These are phyloP conservation scores for Aspergillus saccharolyticus DNA, from an alignment of 495 filamentous ascomycete species.

Conservation along the genomic window DNA sequence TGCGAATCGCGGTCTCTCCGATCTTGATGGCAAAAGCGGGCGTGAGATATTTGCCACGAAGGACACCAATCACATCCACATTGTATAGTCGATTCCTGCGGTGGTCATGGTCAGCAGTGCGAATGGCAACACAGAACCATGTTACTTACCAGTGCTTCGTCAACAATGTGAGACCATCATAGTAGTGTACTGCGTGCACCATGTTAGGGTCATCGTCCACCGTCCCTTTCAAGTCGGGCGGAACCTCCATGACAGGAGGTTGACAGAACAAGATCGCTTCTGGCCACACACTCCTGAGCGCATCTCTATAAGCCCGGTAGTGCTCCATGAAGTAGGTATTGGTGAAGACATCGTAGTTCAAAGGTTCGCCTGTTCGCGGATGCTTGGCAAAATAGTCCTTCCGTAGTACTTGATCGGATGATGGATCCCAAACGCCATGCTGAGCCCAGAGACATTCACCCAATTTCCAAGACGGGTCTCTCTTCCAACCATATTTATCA, in stretches of 20 bases:
- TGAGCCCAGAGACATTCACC: constrained; percentile 96
- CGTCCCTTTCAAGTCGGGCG: constrained; percentile 81
- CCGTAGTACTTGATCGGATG: constrained; percentile 65
- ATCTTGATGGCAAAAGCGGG: constrained; percentile 89
- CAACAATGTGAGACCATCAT: constrained; percentile 93
- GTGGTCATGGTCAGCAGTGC: constrained; percentile 13
- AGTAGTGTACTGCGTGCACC: constrained; percentile 92
- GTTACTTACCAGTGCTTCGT: constrained; percentile 82
- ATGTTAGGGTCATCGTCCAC: constrained; percentile 82
- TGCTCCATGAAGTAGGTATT: constrained; percentile 85
- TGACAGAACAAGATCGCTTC: constrained; percentile 86
- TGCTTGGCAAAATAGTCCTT: constrained; percentile 86
- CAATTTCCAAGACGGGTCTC: constrained; percentile 82
- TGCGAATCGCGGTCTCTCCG: constrained; percentile 91
- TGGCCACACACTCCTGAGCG: constrained; percentile 69
- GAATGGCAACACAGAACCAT: neutral
- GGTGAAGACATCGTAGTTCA: constrained; percentile 81
- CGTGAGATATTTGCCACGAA: constrained; percentile 80
- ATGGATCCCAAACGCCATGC: constrained; percentile 90
- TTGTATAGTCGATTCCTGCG: constrained; percentile 86
- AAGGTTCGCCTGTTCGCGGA: constrained; percentile 59
- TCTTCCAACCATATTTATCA: constrained; percentile 80
- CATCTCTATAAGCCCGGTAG: constrained; percentile 69
- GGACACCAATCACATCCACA: constrained; percentile 86
- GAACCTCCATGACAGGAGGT: constrained; percentile 85